phyloP scores from a whole-genome alignment of 495 filamentous ascomycete species.

The Lophium mytilinum region DNA sequence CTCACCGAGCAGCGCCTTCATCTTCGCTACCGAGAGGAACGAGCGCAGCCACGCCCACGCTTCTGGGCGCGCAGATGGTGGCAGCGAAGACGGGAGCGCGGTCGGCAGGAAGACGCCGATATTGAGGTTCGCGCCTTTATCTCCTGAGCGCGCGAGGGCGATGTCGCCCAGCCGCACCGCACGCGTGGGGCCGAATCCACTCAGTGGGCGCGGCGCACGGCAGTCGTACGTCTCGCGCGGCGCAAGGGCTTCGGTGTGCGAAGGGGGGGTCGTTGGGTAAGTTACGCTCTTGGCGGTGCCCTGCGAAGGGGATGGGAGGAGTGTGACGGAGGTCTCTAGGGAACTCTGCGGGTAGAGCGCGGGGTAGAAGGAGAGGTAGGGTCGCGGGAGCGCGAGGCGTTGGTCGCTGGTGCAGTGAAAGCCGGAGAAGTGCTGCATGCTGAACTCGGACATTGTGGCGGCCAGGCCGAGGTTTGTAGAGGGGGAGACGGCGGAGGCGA shows the following conservation, averaged over 20 bases:
- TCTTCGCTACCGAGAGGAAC: constrained; percentile 22
- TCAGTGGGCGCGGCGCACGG: constrained; percentile 9
- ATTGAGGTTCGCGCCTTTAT: constrained; percentile 34
- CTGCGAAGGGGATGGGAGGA: constrained; percentile 15
- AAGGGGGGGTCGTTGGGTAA: constrained; percentile 5
- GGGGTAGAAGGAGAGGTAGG: constrained; percentile 24
- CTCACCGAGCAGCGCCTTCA: constrained; percentile 28
- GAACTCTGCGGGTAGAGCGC: constrained; percentile 16
- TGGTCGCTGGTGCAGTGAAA: constrained; percentile 18
- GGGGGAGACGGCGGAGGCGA: constrained; percentile 3
- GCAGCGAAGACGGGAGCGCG: constrained; percentile 3
- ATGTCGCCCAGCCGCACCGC: constrained; percentile 26
- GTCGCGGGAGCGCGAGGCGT: constrained; percentile 8
- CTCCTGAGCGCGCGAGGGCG: constrained; percentile 29
- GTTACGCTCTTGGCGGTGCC: background rate
- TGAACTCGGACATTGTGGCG: constrained; percentile 11
- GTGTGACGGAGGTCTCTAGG: constrained; percentile 9
- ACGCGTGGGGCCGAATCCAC: constrained; percentile 22
- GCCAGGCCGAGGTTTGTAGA: constrained; percentile 7
- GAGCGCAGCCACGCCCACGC: constrained; percentile 32
- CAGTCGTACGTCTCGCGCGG: constrained; percentile 24
- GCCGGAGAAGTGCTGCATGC: constrained; percentile 23
- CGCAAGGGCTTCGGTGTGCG: background rate
- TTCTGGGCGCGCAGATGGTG: background rate
- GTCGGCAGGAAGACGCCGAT: constrained; percentile 29